A percentile compares a stretch with the other conserved stretches of the same genome.
Conservation (phyloP, 768 basidiomycete genomes). For the Lentinus brumalis region DNA sequence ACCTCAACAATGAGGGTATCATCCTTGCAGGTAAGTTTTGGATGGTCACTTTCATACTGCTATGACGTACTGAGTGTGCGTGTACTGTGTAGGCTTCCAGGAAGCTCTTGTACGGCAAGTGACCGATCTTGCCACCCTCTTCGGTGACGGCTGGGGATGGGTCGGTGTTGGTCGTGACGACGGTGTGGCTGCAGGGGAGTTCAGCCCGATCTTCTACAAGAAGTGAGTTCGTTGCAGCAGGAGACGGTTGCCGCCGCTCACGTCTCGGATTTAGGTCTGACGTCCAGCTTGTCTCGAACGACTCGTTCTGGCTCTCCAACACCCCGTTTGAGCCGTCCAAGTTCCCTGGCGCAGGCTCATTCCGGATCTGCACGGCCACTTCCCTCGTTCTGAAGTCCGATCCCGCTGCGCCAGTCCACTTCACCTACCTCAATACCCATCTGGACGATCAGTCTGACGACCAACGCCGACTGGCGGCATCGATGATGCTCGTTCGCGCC, state of each 20-base stretch:
- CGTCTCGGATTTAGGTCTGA: constrained; percentile 28
- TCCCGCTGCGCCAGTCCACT: constrained; percentile 21
- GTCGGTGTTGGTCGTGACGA: constrained; percentile 68
- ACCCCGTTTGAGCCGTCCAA: constrained; percentile 51
- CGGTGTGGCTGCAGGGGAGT: constrained; percentile 56
- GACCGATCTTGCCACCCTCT: constrained; percentile 51
- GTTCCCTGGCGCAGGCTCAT: constrained; percentile 52
- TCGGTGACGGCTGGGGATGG: constrained; percentile 58
- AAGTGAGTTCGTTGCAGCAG: constrained; percentile 31
- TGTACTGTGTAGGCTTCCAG: constrained; percentile 44
- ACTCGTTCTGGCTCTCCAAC: constrained; percentile 58
- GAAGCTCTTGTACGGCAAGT: constrained; percentile 61
- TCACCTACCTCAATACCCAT: constrained; percentile 55
- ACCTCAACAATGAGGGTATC: constrained; percentile 43
- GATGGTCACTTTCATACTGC: not conserved
- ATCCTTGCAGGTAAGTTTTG: constrained; percentile 40
- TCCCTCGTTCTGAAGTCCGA: constrained; percentile 36
- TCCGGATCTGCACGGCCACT: constrained; percentile 50
- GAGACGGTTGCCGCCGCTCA: not conserved
- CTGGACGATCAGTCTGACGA: constrained; percentile 55
- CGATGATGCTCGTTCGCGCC: constrained; percentile 51
- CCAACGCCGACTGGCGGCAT: constrained; percentile 53
- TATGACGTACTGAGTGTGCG: not conserved
- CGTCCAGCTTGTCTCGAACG: constrained; percentile 41
- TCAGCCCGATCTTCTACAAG: constrained; percentile 63